Evolutionary conservation across 2,329 filamentous ascomycete species (phyloP).

Genomic region (Teratosphaeria zuluensis): DNA sequence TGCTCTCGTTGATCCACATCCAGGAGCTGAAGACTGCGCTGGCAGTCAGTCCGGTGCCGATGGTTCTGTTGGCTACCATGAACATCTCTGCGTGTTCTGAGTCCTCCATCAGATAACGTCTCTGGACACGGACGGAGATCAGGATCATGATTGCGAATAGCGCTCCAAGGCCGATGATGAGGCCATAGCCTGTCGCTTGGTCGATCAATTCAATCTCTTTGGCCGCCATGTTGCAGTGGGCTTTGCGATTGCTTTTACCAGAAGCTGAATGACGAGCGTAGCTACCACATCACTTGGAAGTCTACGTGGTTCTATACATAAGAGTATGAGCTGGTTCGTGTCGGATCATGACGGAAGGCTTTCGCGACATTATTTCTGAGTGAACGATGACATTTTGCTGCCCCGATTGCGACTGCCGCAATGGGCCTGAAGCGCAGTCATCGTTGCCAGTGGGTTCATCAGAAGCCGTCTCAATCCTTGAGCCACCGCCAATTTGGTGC

Average conservation of each 20-base stretch:
- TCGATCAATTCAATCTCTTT: background rate
- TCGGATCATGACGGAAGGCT: background rate
- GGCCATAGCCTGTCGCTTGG: background rate
- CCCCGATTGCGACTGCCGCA: background rate
- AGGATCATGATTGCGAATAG: background rate
- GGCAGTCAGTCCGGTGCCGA: background rate
- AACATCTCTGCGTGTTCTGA: background rate
- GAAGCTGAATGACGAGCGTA: background rate
- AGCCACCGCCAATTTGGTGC: background rate
- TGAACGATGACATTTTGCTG: background rate
- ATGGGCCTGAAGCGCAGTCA: background rate
- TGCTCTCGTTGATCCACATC: background rate
- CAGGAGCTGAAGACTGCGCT: background rate
- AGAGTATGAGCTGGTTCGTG: background rate
- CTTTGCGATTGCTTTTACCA: background rate
- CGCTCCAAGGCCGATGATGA: background rate
- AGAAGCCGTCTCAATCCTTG: background rate
- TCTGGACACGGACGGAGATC: background rate
- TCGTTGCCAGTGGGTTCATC: background rate
- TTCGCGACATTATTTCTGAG: background rate
- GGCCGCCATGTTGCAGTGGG: background rate
- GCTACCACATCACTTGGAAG: background rate
- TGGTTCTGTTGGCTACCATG: background rate
- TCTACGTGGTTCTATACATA: background rate
- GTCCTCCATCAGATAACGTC: background rate